phyloP scores from a whole-genome alignment of 352 stramenopile species.

The Blastocystis sp. region DNA sequence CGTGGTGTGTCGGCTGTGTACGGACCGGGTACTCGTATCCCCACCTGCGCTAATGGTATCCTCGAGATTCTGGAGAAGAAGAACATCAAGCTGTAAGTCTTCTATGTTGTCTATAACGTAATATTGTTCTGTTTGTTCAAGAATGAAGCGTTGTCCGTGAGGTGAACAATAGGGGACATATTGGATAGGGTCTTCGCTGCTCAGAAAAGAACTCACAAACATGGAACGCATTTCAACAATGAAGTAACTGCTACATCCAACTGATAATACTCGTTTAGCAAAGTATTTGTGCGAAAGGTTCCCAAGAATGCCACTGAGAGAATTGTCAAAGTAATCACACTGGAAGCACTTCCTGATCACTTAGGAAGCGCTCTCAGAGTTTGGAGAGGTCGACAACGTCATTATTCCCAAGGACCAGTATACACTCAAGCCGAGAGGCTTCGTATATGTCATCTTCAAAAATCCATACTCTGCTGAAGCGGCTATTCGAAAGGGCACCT shows the following conservation, averaged over 20 bases:
- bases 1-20: slow-evolving; percentile 86
- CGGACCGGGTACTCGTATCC: slow-evolving; percentile 87
- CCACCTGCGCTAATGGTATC: slow-evolving; percentile 75
- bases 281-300: slow-evolving; percentile 67
- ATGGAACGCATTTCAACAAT: no score
- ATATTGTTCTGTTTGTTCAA: no score
- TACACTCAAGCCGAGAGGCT: slow-evolving; percentile 50
- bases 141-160: no score
- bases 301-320: slow-evolving; percentile 64
- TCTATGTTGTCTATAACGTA: neutral
- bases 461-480: neutral
- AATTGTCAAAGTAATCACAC: slow-evolving; percentile 21
- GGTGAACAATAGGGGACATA: no score
- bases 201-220: no score
- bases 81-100: slow-evolving; percentile 63
- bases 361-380: slow-evolving; percentile 50
- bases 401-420: slow-evolving; percentile 39
- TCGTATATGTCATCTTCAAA: slow-evolving; percentile 51
- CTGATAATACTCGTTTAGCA: neutral
- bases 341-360: neutral
- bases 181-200: no score
- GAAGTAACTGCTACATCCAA: no score
- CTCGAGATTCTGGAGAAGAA: slow-evolving; percentile 69
- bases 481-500: slow-evolving; percentile 7
- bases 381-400: slow-evolving; percentile 52